Conservation (phyloP, 31 red algal species). For the Odonthalia washingtoniensis region DNA sequence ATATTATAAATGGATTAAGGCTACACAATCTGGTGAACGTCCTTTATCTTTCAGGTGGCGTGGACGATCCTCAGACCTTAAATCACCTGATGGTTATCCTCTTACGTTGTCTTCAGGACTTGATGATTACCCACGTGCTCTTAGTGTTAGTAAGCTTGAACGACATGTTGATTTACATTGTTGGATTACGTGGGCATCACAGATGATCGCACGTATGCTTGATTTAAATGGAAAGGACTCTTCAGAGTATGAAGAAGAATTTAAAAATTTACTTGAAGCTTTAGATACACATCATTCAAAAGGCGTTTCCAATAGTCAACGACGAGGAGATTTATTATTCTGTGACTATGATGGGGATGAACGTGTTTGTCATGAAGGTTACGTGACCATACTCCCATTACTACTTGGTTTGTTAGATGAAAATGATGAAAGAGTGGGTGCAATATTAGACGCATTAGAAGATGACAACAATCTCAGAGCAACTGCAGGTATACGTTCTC, state of each 20-base stretch:
- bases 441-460: constrained; percentile 70
- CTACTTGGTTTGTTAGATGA: constrained; percentile 74
- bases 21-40: constrained; percentile 57
- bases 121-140: constrained; percentile 93
- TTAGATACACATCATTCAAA: constrained; percentile 52
- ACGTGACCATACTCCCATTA: constrained; percentile 88
- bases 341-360: constrained; percentile 87
- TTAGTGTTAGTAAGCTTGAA: constrained; percentile 47
- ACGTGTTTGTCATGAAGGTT: constrained; percentile 89
- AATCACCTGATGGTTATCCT: constrained; percentile 76
- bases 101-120: constrained; percentile 95
- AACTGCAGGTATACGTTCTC: constrained; percentile 80
- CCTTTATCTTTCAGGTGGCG: constrained; percentile 80
- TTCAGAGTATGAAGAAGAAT: constrained; percentile 33
- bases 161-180: constrained; percentile 89
- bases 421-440: constrained; percentile 59
- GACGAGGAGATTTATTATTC: constrained; percentile 46
- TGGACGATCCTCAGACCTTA: constrained; percentile 66
- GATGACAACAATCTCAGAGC: constrained; percentile 49
- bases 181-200: constrained; percentile 89
- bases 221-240: constrained; percentile 29
- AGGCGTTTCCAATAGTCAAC: not conserved
- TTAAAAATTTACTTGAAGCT: constrained; percentile 36
- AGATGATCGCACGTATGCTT: constrained; percentile 46
- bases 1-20: constrained; percentile 71